phyloP scores from a whole-genome alignment of 2,329 filamentous ascomycete species.

The Penicillium sumatraense region DNA sequence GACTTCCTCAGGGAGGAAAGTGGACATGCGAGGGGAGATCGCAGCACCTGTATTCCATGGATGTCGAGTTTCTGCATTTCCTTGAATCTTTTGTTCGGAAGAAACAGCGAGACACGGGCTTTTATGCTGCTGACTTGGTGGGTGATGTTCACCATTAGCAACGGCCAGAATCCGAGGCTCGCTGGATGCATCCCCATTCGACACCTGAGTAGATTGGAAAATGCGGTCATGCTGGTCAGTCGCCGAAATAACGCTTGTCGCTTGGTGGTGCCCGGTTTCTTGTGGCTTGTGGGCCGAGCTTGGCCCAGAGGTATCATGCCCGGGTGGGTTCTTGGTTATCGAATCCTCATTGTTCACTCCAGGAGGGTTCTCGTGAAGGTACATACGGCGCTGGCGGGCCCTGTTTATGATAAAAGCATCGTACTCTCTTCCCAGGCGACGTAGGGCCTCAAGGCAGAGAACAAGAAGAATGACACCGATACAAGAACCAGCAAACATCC shows the following conservation, averaged over 20 bases:
- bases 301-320: not conserved
- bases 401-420: constrained; percentile 67
- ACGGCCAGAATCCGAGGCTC: not conserved
- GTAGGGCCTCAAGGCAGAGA: constrained; percentile 72
- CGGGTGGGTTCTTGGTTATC: not conserved
- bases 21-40: not conserved
- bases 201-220: not conserved
- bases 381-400: constrained; percentile 41
- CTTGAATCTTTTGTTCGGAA: not conserved
- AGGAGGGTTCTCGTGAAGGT: constrained; percentile 8
- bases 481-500: constrained; percentile 79
- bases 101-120: not conserved
- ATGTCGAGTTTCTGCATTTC: not conserved
- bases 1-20: not conserved
- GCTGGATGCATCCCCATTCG: not conserved
- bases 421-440: constrained; percentile 72
- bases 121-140: not conserved
- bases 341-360: not conserved
- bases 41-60: not conserved
- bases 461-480: constrained; percentile 78
- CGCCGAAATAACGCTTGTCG: too few species aligned
- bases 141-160: not conserved
- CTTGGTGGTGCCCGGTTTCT: not conserved
- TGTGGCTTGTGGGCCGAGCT: not conserved
- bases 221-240: not conserved